Percentiles rank a stretch among this genome's conserved stretches.
phyloP scores from a whole-genome alignment of 169 alveolate genomes.

The Amoebophrya sp. region DNA sequence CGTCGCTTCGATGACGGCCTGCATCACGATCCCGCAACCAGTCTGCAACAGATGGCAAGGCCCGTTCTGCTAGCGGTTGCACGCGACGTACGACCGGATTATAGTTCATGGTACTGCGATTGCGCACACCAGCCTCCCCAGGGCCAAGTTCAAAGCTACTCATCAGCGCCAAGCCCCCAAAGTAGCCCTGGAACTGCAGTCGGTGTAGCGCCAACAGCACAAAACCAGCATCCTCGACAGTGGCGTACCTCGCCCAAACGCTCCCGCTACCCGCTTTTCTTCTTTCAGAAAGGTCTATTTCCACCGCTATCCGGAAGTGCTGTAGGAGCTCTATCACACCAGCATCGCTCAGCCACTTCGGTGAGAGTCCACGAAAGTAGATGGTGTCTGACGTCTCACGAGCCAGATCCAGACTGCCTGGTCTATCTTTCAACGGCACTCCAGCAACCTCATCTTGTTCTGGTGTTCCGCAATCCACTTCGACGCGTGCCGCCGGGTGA shows the following conservation, averaged over 20 bases:
- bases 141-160: background rate
- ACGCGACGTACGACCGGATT: background rate
- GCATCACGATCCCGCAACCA: background rate
- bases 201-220: background rate
- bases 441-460: no score
- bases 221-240: background rate
- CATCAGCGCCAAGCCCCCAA: constrained; percentile 15
- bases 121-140: background rate
- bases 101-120: background rate
- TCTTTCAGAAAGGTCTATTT: background rate
- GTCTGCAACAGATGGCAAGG: background rate
- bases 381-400: background rate
- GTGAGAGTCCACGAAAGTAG: background rate
- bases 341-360: background rate
- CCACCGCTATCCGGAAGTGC: background rate
- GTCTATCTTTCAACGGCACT: background rate
- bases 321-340: background rate
- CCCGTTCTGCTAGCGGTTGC: background rate
- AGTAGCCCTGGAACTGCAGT: constrained; percentile 9
- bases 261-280: background rate
- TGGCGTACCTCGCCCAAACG: background rate
- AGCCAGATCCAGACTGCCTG: background rate
- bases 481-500: no score
- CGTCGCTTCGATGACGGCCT: no score
- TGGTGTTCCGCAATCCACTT: no score